phyloP scores from a whole-genome alignment of 805 yeast genomes.

The Alloascoidea africana region DNA sequence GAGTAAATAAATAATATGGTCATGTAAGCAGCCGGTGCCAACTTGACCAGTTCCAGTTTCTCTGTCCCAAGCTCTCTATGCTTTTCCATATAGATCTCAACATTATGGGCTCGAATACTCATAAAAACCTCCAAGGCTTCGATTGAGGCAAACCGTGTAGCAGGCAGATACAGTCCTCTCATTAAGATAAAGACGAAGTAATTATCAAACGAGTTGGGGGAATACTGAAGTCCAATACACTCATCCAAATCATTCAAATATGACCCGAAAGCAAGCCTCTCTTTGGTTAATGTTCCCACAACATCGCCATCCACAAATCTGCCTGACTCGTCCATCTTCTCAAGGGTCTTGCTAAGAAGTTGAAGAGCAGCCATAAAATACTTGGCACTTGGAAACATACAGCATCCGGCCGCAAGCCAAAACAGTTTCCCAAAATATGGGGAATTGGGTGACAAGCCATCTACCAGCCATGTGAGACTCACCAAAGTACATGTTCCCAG shows the following conservation, averaged over 20 bases:
- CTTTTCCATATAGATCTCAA: background rate
- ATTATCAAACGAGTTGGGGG: background rate
- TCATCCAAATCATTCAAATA: background rate
- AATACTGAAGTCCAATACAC: background rate
- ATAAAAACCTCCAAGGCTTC: background rate
- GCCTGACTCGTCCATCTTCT: background rate
- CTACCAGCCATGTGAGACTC: slow-evolving; percentile 30
- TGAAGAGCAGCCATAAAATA: background rate
- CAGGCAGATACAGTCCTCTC: background rate
- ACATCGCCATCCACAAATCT: background rate
- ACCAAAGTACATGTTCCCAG: slow-evolving; percentile 24
- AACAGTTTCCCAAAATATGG: slow-evolving; percentile 30
- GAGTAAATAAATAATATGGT: background rate
- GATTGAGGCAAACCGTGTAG: background rate
- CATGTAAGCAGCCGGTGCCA: background rate
- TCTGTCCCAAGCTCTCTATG: background rate
- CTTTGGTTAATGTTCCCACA: background rate
- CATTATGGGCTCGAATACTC: background rate
- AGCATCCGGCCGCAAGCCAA: slow-evolving; percentile 22
- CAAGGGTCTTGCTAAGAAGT: background rate
- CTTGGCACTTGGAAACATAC: background rate
- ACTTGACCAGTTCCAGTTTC: background rate
- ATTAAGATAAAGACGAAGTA: background rate
- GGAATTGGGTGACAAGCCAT: slow-evolving; percentile 31
- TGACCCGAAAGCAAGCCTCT: background rate